Evolutionary conservation across 2,329 filamentous ascomycete genomes (phyloP).

Genomic region (Clonostachys rosea): DNA sequence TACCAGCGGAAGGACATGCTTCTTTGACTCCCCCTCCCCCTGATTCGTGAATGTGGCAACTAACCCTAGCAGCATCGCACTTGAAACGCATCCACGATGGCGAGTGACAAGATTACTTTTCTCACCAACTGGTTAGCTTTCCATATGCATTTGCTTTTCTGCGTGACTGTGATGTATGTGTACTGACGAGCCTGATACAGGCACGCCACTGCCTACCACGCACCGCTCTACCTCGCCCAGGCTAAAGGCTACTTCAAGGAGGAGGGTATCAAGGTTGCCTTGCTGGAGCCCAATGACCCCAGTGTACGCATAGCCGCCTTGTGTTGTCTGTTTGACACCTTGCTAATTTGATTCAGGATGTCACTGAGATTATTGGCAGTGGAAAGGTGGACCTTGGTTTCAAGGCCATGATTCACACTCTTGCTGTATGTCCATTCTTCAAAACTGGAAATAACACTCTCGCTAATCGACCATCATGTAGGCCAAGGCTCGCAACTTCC

Average conservation of each 20-base stretch:
- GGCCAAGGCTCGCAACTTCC: constrained; percentile 73
- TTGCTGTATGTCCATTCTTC: constrained; percentile 48
- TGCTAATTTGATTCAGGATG: constrained; percentile 44
- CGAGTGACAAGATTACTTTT: constrained; percentile 82
- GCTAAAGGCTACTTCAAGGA: constrained; percentile 71
- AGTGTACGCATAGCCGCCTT: constrained; percentile 40
- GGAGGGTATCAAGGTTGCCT: constrained; percentile 71
- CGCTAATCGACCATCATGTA: constrained; percentile 15
- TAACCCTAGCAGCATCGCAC: constrained; percentile 40
- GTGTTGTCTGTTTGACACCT: neutral
- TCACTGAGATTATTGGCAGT: constrained; percentile 75
- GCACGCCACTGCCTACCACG: constrained; percentile 80
- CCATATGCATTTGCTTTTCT: neutral
- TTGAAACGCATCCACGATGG: constrained; percentile 53
- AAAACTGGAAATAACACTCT: neutral
- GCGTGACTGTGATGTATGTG: constrained; percentile 4
- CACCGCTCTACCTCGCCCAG: constrained; percentile 72
- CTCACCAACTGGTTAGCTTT: constrained; percentile 71
- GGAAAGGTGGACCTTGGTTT: constrained; percentile 75
- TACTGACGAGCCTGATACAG: constrained; percentile 27
- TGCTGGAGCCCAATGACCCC: constrained; percentile 75
- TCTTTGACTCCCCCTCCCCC: constrained; percentile 43
- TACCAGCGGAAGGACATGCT: constrained; percentile 86
- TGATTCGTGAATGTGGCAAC: constrained; percentile 24
- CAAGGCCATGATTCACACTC: constrained; percentile 81